Evolutionary conservation across 2,329 filamentous ascomycete genomes (phyloP).

Genomic region (Nigrospora osmanthi): DNA sequence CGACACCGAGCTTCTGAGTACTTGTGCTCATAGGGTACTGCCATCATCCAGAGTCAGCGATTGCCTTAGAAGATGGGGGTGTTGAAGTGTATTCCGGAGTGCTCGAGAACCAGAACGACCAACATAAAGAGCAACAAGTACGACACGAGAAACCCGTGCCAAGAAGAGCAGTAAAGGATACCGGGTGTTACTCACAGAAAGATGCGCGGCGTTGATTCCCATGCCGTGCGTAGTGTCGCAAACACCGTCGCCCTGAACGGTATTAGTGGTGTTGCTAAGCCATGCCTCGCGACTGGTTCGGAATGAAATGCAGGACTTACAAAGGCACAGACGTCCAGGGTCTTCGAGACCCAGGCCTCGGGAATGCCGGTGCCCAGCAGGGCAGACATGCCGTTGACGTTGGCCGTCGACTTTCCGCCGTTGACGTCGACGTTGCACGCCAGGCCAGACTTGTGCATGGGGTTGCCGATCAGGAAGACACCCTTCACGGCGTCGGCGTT

Average conservation of each 20-base stretch:
- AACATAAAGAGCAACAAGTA: too few species aligned
- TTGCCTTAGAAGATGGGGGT: too few species aligned
- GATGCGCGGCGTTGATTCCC: not conserved
- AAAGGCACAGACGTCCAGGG: constrained; percentile 4
- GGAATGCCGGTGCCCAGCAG: constrained; percentile 1
- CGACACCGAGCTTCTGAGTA: too few species aligned
- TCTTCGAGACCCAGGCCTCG: constrained; percentile 3
- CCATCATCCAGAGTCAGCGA: too few species aligned
- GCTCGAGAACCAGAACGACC: too few species aligned
- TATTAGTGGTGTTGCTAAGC: not conserved
- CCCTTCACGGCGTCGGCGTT: constrained; percentile 4
- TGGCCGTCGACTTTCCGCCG: constrained; percentile 2
- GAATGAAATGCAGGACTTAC: not conserved
- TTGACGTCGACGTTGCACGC: constrained; percentile 4
- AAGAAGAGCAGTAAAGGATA: too few species aligned
- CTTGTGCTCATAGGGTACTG: too few species aligned
- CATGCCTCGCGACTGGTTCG: too few species aligned
- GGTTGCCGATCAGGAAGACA: constrained; percentile 4
- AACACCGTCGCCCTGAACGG: not conserved
- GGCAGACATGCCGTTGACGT: constrained; percentile 3
- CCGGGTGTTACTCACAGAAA: not conserved
- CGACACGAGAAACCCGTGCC: too few species aligned
- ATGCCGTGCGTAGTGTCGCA: not conserved
- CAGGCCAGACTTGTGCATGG: constrained; percentile 4
- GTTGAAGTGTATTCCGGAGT: too few species aligned